phyloP scores from a whole-genome alignment of 352 stramenopile species.

The Phytophthora brassicae region DNA sequence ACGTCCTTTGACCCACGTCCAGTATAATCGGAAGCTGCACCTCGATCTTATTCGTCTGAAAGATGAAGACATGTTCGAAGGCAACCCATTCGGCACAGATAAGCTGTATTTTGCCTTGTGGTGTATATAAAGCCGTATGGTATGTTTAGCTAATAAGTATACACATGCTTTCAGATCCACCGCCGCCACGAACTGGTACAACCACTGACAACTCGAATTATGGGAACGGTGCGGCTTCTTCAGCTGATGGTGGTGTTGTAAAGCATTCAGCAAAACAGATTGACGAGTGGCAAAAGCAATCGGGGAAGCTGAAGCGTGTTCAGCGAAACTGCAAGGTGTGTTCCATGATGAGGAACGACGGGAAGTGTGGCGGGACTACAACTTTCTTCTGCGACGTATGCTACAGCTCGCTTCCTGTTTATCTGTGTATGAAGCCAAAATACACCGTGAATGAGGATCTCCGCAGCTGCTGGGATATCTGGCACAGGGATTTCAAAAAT shows the following conservation, averaged over 20 bases:
- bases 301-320: neutral
- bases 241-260: neutral
- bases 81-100: too few species aligned
- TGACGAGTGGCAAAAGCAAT: neutral
- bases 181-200: too few species aligned
- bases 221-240: neutral
- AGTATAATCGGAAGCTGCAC: conserved; percentile 1
- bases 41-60: neutral
- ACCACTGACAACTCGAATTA: too few species aligned
- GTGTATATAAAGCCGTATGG: neutral
- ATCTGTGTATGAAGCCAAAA: conserved; percentile 3
- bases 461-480: neutral
- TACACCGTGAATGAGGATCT: neutral
- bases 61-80: conserved; percentile 1
- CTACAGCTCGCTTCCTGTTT: neutral
- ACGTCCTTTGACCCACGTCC: conserved; percentile 2
- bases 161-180: too few species aligned
- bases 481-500: conserved; percentile 1
- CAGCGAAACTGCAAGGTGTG: conserved; percentile 8
- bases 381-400: conserved; percentile 5
- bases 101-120: too few species aligned
- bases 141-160: too few species aligned
- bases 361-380: neutral
- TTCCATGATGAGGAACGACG: neutral
- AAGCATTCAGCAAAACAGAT: neutral